Evolutionary conservation across 139 green algal species (phyloP), one percentile per base, ranked within the genome.

Genomic region (Spirogloea muscicola): DNA sequence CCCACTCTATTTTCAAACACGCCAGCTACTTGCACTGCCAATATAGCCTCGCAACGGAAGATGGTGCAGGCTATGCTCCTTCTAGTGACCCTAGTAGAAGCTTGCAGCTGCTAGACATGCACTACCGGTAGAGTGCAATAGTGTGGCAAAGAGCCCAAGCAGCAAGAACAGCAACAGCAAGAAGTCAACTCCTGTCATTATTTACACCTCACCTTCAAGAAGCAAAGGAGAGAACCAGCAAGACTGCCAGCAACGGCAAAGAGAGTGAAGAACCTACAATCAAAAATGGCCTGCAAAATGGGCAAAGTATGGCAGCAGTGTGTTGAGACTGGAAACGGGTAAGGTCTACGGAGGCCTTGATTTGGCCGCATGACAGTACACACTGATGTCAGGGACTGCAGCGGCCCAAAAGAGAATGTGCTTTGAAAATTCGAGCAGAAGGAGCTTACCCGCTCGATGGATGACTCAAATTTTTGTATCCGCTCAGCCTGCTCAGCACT

Each of bases 221-320:
- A 71, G 42, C 62, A 71, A 3, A 71, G n/a, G 41, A 33, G 21
- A 25, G 62, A 71, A 27, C 62, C 62, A 3, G n/a, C 25, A n/a
- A 71, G 42, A 10, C 42, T 41, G 40, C 62, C 62, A 1, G 39
- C 6, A 29, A 71, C 62, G 1, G 42, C 62, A 18, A 71, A 25
- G 5, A 71, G 41, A 13, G 62, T 58, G 62, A 71, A 33, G 43
- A 71, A 71, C 29, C 62, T 42, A 43, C 62, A 71, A 31, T 71
- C 41, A 33, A 71, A 71, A 25, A 71, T 71, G 18, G 21, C 16
- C 62, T 71, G 62, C 62, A 61, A 61, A 52, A 16, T 27, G 13
- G 44, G 13, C 13, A 52, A 16, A 27, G 13, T 13, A 52, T 52
- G 13, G 16, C 13, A 52, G 44, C 44, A 52, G 16, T 52, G 44